Evolutionary conservation across 108 stramenopile genomes (phyloP), one percentile per base, ranked within the genome.

Genomic region (Epipyxis sp.): DNA sequence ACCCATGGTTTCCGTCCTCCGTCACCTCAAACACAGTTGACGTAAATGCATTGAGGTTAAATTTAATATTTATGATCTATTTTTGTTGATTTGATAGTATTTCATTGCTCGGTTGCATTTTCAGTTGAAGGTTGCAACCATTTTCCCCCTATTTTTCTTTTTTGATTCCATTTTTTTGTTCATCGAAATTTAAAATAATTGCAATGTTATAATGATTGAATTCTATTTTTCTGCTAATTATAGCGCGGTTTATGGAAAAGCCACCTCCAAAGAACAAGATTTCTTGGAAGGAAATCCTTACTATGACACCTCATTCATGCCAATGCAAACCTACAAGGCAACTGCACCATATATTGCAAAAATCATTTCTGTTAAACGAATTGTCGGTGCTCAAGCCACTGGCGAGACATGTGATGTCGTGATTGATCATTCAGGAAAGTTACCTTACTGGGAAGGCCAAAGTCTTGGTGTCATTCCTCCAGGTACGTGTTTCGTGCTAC

Each of bases 361-460:
- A 90, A 90, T 97, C 78, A 92, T 97, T 59, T 91, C 90, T 81
- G 93, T 92, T 80, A 95, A 97, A 91, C 90, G 96, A 62, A 95
- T 97, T 81, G 96, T 97, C 35, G 96, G 96, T 61, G 91, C 93
- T 67, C 87, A 95, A 85, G 96, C 96, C 58, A 95, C n/a, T 20
- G 84, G 84, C 1, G 84, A 85, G 81, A 85, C 79, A 29, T 97
- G 97, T 91, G 94, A 97, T 93, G 94, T 97, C 88, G 92, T 96
- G 83, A 95, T 97, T 88, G 93, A 94, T 67, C 97, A 97, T 90
- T 40, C 57, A 1, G 97, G 95, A 67, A 92, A 95, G 82, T 93
- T 96, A 86, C 97, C 97, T 40, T 97, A 93, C 91, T 94, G 93
- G 91, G 97, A 97, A 88, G 97, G 97, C 72, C 97, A 97, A 89